Evolutionary conservation across 73 alveolate species (phyloP).

Genomic region (Paramecium pentaurelia): DNA sequence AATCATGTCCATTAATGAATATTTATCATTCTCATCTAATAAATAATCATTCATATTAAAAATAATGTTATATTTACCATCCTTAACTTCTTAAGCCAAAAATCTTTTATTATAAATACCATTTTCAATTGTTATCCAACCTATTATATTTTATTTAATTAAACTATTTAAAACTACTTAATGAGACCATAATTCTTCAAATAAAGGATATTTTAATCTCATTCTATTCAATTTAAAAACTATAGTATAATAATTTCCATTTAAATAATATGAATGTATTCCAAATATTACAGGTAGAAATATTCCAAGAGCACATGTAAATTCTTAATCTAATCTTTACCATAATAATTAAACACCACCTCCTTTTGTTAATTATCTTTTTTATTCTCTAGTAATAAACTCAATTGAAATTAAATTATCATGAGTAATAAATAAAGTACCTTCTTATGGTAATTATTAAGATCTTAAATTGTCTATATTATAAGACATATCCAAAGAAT

Average conservation of each 20-base stretch:
- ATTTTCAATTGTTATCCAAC: neutral
- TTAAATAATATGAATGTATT: neutral
- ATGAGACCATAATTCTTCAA: neutral
- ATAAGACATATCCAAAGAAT: neutral
- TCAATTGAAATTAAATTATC: neutral
- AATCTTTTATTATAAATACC: neutral
- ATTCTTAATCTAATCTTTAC: neutral
- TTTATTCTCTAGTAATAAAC: neutral
- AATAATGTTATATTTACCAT: neutral
- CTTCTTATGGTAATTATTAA: neutral
- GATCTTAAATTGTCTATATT: neutral
- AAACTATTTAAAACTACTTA: neutral
- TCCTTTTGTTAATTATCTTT: neutral
- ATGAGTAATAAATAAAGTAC: neutral
- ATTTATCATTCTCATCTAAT: neutral
- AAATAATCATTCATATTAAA: neutral
- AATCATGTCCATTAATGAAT: neutral
- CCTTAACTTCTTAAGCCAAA: neutral
- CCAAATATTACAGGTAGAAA: neutral
- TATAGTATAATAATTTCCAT: neutral
- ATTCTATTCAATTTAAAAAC: neutral
- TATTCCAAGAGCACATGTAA: neutral
- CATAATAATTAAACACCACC: neutral
- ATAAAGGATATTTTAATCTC: neutral
- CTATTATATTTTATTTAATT: neutral